A percentile compares a stretch with the other conserved stretches of the same genome.
These are phyloP conservation scores for Sporothrix sp. DNA, from an alignment of 2,329 filamentous ascomycete species.

Conservation along the genomic window DNA sequence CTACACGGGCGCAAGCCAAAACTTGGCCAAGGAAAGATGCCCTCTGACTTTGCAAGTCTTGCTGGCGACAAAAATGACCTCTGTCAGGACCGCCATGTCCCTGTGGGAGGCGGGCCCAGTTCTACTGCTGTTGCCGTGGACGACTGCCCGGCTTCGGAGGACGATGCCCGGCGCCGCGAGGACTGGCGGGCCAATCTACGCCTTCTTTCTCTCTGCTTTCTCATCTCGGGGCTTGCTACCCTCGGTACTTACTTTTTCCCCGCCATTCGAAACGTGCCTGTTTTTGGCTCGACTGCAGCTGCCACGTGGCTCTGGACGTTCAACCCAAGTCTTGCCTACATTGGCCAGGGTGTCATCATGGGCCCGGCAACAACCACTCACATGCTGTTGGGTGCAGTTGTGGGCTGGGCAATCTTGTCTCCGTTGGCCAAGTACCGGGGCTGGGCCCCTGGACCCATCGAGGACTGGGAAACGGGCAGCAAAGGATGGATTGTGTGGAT, in stretches of 20 bases:
- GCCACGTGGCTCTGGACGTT: constrained; percentile 86
- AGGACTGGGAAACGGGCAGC: constrained; percentile 83
- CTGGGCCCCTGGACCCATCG: constrained; percentile 82
- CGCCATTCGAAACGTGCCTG: constrained; percentile 69
- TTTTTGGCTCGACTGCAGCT: constrained; percentile 69
- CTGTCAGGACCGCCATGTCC: background rate
- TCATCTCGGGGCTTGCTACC: constrained; percentile 57
- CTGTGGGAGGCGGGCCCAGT: background rate
- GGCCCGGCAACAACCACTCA: constrained; percentile 88
- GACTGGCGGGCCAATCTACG: constrained; percentile 39
- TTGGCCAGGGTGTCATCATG: constrained; percentile 98
- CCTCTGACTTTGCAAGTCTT: constrained; percentile 23
- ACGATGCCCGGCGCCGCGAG: constrained; percentile 26
- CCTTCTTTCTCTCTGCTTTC: constrained; percentile 47
- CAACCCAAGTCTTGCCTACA: constrained; percentile 93
- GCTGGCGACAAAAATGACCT: constrained; percentile 13
- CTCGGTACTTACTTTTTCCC: constrained; percentile 86
- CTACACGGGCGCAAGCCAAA: constrained; percentile 52
- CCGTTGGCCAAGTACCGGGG: constrained; percentile 75
- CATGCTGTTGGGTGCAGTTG: constrained; percentile 80
- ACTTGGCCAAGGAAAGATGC: constrained; percentile 8
- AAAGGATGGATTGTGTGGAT: constrained; percentile 99
- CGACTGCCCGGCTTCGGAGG: constrained; percentile 13
- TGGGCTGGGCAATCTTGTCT: constrained; percentile 87
- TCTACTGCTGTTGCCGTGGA: constrained; percentile 10